Base-by-base conservation (phyloP, 306 rosid species). In the Prunus campanulata region DNA sequence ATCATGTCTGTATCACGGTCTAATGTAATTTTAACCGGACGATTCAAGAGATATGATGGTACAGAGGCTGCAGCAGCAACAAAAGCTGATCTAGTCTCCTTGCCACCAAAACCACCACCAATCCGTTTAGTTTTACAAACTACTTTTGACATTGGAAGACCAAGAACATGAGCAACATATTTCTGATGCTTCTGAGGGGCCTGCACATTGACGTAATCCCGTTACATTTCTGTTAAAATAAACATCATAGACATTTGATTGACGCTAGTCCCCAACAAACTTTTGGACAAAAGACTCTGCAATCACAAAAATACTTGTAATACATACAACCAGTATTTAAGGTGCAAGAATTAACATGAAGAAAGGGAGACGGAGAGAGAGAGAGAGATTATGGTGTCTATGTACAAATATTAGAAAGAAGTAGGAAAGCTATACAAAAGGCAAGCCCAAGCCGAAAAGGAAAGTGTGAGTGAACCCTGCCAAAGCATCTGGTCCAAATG, bases 91-190 rank as follows among this genome's bases (percentile, higher is more conserved):
- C 97, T 90, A 66, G 98, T 95, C 89, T 95, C 98, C 89, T 95
- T 95, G 47, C 98, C 97, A 29, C 98, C 98, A 83, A 95, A 95
- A 75, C 97, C 98, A 81, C 98, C 98, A 52, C 98, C 98, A 73
- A 95, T 88, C 70, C 97, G 85, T 86, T 95, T 95, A 74, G 96
- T 95, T 92, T 84, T 95, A 86, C 98, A 95, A 75, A 95, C 95
- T 48, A 95, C 98, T 71, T 88, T 95, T 60, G 97, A 92, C 97
- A 95, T 85, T 76, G 97, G 96, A 80, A 95, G 88, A 68, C 91
- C 97, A 78, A 92, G 97, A 83, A 95, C 97, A 83, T 75, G 88
- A 74, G 96, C 83, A 83, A 95, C 86, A 39, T 92, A 89, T 67
- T 85, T 91, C 86, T 95, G 98, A 87, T 95, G 98, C 88, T 95